Evolutionary conservation across 2,329 filamentous ascomycete genomes (phyloP).

Genomic region (Parastagonospora avenae): DNA sequence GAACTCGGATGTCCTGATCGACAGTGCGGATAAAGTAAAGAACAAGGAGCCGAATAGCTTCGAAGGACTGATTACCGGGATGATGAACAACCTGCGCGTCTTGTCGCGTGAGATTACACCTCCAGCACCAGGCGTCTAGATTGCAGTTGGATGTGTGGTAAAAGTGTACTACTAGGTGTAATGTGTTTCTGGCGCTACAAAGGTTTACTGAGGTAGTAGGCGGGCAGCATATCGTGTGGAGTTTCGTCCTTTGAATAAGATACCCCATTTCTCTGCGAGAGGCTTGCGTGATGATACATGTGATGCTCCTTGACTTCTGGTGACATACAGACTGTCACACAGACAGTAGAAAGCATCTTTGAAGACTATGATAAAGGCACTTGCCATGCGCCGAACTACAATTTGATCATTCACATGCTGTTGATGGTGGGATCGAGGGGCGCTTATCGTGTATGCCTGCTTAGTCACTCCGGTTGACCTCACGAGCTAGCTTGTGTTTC

Average conservation of each 20-base stretch:
- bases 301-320: neutral
- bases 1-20: slow-evolving; percentile 64
- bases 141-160: neutral
- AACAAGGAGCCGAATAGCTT: slow-evolving; percentile 55
- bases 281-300: neutral
- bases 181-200: slow-evolving; percentile 9
- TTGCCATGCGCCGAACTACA: too few relatives aligned
- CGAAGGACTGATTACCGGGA: slow-evolving; percentile 70
- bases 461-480: neutral
- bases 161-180: slow-evolving; percentile 18
- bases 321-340: neutral
- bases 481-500: slow-evolving; percentile 17
- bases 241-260: slow-evolving; percentile 35
- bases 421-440: slow-evolving; percentile 15
- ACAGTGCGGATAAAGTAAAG: slow-evolving; percentile 66
- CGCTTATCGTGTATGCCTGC: slow-evolving; percentile 4
- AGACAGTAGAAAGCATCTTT: neutral
- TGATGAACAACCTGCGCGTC: slow-evolving; percentile 68
- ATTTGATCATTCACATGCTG: neutral
- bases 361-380: too few relatives aligned
- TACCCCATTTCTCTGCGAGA: slow-evolving; percentile 30
- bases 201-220: neutral
- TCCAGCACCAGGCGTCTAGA: slow-evolving; percentile 7
- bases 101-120: slow-evolving; percentile 44
- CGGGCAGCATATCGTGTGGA: slow-evolving; percentile 24